Evolutionary conservation across 2,329 filamentous ascomycete species (phyloP).

Genomic region (Aureobasidium sp.): DNA sequence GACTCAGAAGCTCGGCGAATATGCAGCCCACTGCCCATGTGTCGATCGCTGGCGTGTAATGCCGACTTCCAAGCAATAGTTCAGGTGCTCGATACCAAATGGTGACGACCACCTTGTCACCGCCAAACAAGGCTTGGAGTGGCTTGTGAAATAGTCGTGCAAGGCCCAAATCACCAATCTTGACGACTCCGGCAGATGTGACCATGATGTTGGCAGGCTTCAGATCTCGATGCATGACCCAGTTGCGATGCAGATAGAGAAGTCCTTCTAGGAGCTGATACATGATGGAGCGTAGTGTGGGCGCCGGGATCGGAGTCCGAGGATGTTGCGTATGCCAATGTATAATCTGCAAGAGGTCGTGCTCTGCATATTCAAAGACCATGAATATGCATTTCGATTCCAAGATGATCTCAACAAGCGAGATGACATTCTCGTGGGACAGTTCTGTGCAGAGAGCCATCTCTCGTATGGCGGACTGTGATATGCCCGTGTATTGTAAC

Average conservation of each 20-base stretch:
- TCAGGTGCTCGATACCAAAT: slow-evolving; percentile 99
- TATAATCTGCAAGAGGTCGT: slow-evolving; percentile 94
- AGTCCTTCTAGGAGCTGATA: slow-evolving; percentile 93
- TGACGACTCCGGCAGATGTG: slow-evolving; percentile 79
- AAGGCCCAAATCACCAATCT: slow-evolving; percentile 89
- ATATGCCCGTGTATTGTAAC: slow-evolving; percentile 93
- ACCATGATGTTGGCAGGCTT: slow-evolving; percentile 99
- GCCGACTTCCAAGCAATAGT: slow-evolving; percentile 81
- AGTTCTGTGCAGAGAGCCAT: slow-evolving; percentile 96
- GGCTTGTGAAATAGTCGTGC: slow-evolving; percentile 93
- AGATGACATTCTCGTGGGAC: slow-evolving; percentile 80
- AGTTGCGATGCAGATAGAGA: slow-evolving; percentile 90
- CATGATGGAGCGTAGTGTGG: slow-evolving; percentile 87
- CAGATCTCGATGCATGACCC: slow-evolving; percentile 93
- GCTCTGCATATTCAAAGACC: slow-evolving; percentile 98
- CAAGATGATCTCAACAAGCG: slow-evolving; percentile 87
- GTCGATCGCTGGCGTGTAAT: slow-evolving; percentile 95
- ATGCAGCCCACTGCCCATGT: slow-evolving; percentile 98
- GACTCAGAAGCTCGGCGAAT: slow-evolving; percentile 83
- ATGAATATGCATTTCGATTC: slow-evolving; percentile 99
- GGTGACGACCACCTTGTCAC: slow-evolving; percentile 96
- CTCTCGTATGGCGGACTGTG: slow-evolving; percentile 91
- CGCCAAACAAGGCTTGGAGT: slow-evolving; percentile 80
- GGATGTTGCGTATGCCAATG: slow-evolving; percentile 92
- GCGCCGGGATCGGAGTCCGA: slow-evolving; percentile 77